Percentiles rank a stretch among this genome's conserved stretches.
Conservation (phyloP, 2,329 filamentous ascomycete species). For the Endothia cerciana region DNA sequence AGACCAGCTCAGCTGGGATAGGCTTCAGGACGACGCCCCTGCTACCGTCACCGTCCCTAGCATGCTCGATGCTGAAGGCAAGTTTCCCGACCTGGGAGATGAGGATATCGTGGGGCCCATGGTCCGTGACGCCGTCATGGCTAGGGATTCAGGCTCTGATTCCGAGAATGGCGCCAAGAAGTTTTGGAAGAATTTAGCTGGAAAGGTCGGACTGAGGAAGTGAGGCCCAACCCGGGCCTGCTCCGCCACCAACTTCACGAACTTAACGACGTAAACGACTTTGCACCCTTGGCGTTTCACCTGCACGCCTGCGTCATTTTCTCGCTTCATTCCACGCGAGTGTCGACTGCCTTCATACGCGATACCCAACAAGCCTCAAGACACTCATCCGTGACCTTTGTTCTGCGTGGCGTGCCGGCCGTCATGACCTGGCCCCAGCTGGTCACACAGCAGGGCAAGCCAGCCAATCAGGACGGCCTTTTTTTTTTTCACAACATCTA, state of each 20-base stretch:
- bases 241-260: slow-evolving; percentile 15
- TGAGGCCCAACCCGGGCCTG: slow-evolving; percentile 28
- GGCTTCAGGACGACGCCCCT: slow-evolving; percentile 57
- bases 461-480: neutral
- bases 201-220: slow-evolving; percentile 46
- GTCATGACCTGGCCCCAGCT: neutral
- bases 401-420: neutral
- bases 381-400: neutral
- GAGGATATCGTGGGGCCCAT: slow-evolving; percentile 94
- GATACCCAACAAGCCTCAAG: slow-evolving; percentile 12
- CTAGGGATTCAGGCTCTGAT: slow-evolving; percentile 43
- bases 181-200: slow-evolving; percentile 54
- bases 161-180: slow-evolving; percentile 47
- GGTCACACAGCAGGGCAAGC: neutral
- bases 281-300: slow-evolving; percentile 20
- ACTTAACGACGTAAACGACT: slow-evolving; percentile 24
- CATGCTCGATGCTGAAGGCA: slow-evolving; percentile 73
- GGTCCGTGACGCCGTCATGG: slow-evolving; percentile 65
- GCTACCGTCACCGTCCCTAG: slow-evolving; percentile 71
- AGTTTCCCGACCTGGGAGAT: slow-evolving; percentile 87
- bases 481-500: slow-evolving; percentile 6
- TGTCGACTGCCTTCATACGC: slow-evolving; percentile 5
- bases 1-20: slow-evolving; percentile 41
- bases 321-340: neutral
- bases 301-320: neutral